Base-by-base conservation (phyloP, 225 moss, liverwort and hornwort species). In the Marchantia paleacea region DNA sequence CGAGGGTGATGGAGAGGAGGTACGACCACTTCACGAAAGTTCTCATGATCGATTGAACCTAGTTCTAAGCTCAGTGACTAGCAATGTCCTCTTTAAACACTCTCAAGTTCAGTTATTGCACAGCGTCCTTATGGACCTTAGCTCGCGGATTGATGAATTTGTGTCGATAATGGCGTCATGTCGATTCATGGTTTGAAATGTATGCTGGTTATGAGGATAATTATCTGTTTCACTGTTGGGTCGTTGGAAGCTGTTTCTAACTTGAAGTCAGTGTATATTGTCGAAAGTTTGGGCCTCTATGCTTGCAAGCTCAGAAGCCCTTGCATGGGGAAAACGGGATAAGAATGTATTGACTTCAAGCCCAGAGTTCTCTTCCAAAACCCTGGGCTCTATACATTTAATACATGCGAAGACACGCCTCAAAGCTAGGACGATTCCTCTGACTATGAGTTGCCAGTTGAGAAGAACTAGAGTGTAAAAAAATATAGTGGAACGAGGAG, bases 1-100 rank as follows among this genome's bases (percentile, higher is more conserved):
- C 31, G 87, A 82, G 55, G 84, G 68, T 55, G 84, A 82, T 19
- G 87, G 78, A 58, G 75, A 77, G 62, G 87, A 85, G 84, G 87
- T 87, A 81, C 48, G 75, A 69, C 75, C 52, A 76, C 61, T 70
- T 65, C 25, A 4, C 53, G 20, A 48, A 64, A 52, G 7, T 12
- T 7, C 11, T 50, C 7, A 47, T 15, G 6, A 55, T 15, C 49
- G 49, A 28, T 13, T 22, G 61, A 19, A 39, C 20, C 0, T 10
- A 18, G 26, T 15, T 65, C n/a, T 78, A 7, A 49, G 64, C 19
- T 31, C 31, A 10, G 30, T 22, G 22, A 7, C 20, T 3, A 13
- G 24, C 25, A 11, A 73, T 52, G 12, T 5, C 24, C 25, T 8
- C 18, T 25, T 9, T 15, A 30, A 39, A 28, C 4, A 63, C 24